Percentiles rank a stretch among this genome's conserved stretches.
Evolutionary conservation across 164 flowering plant genomes (phyloP).

Genomic region (Liquidambar formosana): DNA sequence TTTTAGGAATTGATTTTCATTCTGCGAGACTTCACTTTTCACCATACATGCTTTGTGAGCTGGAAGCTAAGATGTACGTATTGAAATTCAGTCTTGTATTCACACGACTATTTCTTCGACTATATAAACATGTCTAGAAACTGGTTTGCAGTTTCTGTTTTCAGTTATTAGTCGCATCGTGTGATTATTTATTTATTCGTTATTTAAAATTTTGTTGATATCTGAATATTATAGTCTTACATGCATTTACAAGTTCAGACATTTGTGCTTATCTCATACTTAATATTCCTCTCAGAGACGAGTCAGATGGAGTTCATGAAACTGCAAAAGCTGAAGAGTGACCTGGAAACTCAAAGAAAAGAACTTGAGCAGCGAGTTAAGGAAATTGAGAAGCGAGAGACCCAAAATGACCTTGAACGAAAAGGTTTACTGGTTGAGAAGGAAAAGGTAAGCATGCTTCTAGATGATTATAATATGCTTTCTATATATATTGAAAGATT

Average conservation of each 20-base stretch:
- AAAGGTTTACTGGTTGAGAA: conserved; percentile 4
- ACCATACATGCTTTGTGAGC: background rate
- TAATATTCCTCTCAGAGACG: background rate
- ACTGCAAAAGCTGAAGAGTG: conserved; percentile 8
- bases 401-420: conserved; percentile 7
- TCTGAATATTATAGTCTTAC: background rate
- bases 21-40: too few relatives aligned
- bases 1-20: too few relatives aligned
- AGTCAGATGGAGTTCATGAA: background rate
- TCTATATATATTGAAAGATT: background rate
- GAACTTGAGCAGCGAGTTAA: conserved; percentile 12
- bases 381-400: conserved; percentile 15
- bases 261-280: background rate
- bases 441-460: conserved; percentile 3
- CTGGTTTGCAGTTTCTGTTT: too few relatives aligned
- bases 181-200: too few relatives aligned
- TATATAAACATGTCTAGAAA: too few relatives aligned
- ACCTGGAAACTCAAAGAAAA: conserved; percentile 14
- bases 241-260: background rate
- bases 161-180: background rate
- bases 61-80: too few relatives aligned
- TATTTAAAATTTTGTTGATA: too few relatives aligned
- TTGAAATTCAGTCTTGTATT: too few relatives aligned
- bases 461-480: background rate
- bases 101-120: too few relatives aligned